Base-by-base conservation (phyloP, 2,329 filamentous ascomycete genomes). In the Proliferodiscus dingleyae region DNA sequence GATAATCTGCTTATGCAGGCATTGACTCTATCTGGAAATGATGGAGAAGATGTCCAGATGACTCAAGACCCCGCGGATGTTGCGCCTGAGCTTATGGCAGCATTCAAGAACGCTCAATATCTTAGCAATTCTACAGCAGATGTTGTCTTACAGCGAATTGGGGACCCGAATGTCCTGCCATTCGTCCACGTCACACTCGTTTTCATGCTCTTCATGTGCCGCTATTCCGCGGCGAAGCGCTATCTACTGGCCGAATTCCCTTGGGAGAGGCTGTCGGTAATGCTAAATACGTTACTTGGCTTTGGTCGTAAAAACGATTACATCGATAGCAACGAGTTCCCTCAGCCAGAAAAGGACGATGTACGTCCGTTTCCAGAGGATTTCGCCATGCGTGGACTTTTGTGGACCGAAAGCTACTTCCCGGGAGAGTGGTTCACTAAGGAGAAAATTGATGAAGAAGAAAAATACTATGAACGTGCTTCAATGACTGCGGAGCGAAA, bases 131-230 rank as follows among this genome's bases (percentile, higher is more conserved):
- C 41, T 9, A 55, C 55, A 5, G 16, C 57, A 2, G 37, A 52
- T 13, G 53, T 58, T 21, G 52, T 60, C n/a, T 42, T 63, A 1
- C 32, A 47, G 13, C 41, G 57, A 16, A 53, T 59, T 11, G 53
- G 56, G 2, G 58, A 63, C 45, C 52, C 54, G 0, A 63, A 63
- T 40, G 53, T 61, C 5, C 39, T 62, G 8, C 51, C 59, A 6
- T 62, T 61, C 22, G 49, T 61, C 5, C 59, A 63, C 30, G 52
- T 60, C 8, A 57, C 43, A 11, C 53, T 63, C 5, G 54, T 58
- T 18, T 62, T 61, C 33, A 51, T 62, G 38, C 26, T 46, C 4
- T 34, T 57, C 30, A 50, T 61, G 38, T 41, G 53, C 21, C 48
- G 43, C 9, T 41, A 50, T 47, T 45, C 53, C 9, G 28, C 19